Base-by-base conservation (phyloP, 768 basidiomycete species). In the Tephrocybe sp. region DNA sequence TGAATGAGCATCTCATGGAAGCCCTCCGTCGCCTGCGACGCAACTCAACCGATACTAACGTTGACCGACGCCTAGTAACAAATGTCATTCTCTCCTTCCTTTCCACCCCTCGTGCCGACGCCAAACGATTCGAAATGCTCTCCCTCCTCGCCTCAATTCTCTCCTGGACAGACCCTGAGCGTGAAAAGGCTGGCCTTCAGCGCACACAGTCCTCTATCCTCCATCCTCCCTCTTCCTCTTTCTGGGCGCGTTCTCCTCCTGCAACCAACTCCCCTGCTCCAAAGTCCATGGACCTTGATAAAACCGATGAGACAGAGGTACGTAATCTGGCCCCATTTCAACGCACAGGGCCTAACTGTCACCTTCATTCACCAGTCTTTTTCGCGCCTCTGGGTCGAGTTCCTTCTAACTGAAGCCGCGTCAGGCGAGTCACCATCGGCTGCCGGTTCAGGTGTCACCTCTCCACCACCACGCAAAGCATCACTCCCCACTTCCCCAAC, bases 71-170 rank as follows among this genome's bases (percentile, higher is more conserved):
- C 11, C 82, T 99, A 1, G 92, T 99, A 31, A 96, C 91, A 32
- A 99, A 99, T 63, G 85, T 98, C 50, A 74, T 99, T 13, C 77
- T 98, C 16, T 85, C 86, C 0, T 99, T 97, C 73, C 76, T 99
- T 45, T 80, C 80, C 19, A 96, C 93, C 1, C 91, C 94, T 5
- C 85, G 97, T 5, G 89, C 85, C 26, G 97, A 99, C 68, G 73
- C 86, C 30, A 99, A 99, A 64, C 85, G 96, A 2, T 99, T 96
- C 66, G 97, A 99, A 69, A 98, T 99, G 87, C 80, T 99, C 11
- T 77, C 83, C 2, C 77, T 99, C 0, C 79, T 99, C 12, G 79
- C 90, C 3, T 89, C 92, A 10, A 85, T 99, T 49, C 79, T 99
- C n/a, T 84, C 82, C 1, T 99, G 97, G 97, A 77, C 81, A 36